These are phyloP conservation scores for Lunasporangiospora selenospora DNA, from an alignment of 192 early-diverging fungal genomes.

Conservation along the genomic window DNA sequence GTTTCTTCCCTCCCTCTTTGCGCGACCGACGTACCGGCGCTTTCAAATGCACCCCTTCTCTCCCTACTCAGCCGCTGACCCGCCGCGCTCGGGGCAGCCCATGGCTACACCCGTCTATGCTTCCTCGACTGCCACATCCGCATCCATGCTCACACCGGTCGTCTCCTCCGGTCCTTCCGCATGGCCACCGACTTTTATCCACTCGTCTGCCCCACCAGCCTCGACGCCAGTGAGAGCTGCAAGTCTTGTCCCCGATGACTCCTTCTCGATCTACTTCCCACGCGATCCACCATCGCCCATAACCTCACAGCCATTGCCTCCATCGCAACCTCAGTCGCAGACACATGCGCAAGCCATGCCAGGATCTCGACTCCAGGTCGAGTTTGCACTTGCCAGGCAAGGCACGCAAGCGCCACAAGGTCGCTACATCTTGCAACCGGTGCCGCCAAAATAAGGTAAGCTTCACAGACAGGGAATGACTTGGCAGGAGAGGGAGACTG, in stretches of 20 bases:
- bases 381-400: constrained; percentile 21
- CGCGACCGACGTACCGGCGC: not conserved
- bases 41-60: not conserved
- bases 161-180: too few relatives aligned
- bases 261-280: not conserved
- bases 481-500: too few relatives aligned
- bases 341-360: constrained; percentile 4
- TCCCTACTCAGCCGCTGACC: not conserved
- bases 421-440: constrained; percentile 44
- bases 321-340: constrained; percentile 1
- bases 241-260: not conserved
- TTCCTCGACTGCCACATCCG: too few relatives aligned
- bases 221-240: not conserved
- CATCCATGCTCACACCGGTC: too few relatives aligned
- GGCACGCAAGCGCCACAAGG: constrained; percentile 44
- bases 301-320: not conserved
- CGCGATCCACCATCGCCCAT: not conserved
- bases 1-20: not conserved
- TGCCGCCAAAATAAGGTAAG: constrained; percentile 48
- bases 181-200: too few relatives aligned
- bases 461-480: too few relatives aligned
- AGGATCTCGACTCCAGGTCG: constrained; percentile 16
- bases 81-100: too few relatives aligned
- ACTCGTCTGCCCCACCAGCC: too few relatives aligned
- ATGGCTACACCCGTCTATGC: too few relatives aligned